phyloP scores from a whole-genome alignment of 805 yeast genomes.

The Barnettozyma salicaria region DNA sequence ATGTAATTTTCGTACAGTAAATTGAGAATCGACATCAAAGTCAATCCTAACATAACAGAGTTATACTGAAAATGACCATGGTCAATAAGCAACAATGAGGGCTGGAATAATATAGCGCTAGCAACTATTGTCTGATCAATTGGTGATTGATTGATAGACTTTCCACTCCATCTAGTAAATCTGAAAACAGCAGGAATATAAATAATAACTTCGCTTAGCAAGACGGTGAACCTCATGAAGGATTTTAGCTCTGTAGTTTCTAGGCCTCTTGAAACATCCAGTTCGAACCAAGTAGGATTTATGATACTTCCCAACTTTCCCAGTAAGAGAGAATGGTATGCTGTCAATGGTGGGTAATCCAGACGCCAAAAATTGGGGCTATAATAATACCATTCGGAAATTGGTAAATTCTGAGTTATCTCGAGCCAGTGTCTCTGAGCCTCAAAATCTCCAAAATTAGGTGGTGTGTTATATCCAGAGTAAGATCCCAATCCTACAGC shows the following conservation, averaged over 20 bases:
- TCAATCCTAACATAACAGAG: conserved; percentile 87
- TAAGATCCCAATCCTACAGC: conserved; percentile 88
- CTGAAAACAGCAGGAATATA: conserved; percentile 78
- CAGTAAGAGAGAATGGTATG: conserved; percentile 78
- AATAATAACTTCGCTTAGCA: conserved; percentile 65
- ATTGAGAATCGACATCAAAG: conserved; percentile 61
- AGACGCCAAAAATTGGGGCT: conserved; percentile 94
- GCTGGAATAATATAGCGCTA: conserved; percentile 78
- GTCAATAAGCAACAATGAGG: conserved; percentile 76
- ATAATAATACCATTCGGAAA: conserved; percentile 78
- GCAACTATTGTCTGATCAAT: conserved; percentile 73
- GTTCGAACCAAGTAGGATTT: conserved; percentile 68
- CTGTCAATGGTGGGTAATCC: conserved; percentile 96
- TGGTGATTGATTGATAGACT: conserved; percentile 48
- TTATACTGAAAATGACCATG: conserved; percentile 98
- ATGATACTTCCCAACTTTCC: conserved; percentile 68
- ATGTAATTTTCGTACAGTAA: conserved; percentile 58
- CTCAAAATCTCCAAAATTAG: conserved; percentile 93
- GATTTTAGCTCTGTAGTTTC: conserved; percentile 66
- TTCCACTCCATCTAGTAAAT: conserved; percentile 67
- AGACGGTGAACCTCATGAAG: conserved; percentile 77
- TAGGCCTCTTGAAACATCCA: conserved; percentile 67
- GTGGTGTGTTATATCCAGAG: conserved; percentile 67
- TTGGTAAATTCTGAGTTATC: conserved; percentile 69
- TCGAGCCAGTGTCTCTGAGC: conserved; percentile 99